Evolutionary conservation across 805 yeast species (phyloP).

Genomic region (Osmozyma mogii): DNA sequence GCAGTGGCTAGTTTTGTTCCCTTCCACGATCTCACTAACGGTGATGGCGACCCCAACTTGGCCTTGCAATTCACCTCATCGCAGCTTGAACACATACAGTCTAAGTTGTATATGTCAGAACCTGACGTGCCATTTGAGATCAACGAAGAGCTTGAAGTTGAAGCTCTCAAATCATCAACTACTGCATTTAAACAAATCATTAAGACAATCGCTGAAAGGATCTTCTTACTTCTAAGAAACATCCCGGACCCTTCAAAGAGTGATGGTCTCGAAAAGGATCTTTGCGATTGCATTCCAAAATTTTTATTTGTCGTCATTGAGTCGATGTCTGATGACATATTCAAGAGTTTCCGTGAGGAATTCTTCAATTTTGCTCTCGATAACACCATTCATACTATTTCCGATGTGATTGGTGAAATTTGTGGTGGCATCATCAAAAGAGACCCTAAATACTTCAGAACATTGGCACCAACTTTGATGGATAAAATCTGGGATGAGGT

Average conservation of each 20-base stretch:
- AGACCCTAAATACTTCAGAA: slow-evolving; percentile 42
- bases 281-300: slow-evolving; percentile 29
- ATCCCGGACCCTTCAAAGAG: slow-evolving; percentile 52
- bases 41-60: slow-evolving; percentile 26
- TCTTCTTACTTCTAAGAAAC: slow-evolving; percentile 60
- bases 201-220: slow-evolving; percentile 45
- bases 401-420: slow-evolving; percentile 62
- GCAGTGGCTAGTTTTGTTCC: slow-evolving; percentile 69
- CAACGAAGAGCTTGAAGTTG: slow-evolving; percentile 39
- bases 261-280: slow-evolving; percentile 43
- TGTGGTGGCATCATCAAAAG: slow-evolving; percentile 66
- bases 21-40: slow-evolving; percentile 48
- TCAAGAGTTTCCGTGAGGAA: slow-evolving; percentile 35
- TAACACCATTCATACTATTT: slow-evolving; percentile 51
- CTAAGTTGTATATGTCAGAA: slow-evolving; percentile 22
- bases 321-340: slow-evolving; percentile 52
- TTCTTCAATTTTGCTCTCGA: slow-evolving; percentile 53
- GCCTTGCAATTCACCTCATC: slow-evolving; percentile 53
- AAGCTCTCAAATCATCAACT: slow-evolving; percentile 66
- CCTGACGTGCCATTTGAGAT: slow-evolving; percentile 22
- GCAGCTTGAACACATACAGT: slow-evolving; percentile 51
- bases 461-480: slow-evolving; percentile 37
- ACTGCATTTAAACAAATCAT: slow-evolving; percentile 59
- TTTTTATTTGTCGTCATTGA: slow-evolving; percentile 35
- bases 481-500: slow-evolving; percentile 58